These are phyloP conservation scores for Achaetomiella virescens DNA, from an alignment of 495 filamentous ascomycete species.

Conservation along the genomic window DNA sequence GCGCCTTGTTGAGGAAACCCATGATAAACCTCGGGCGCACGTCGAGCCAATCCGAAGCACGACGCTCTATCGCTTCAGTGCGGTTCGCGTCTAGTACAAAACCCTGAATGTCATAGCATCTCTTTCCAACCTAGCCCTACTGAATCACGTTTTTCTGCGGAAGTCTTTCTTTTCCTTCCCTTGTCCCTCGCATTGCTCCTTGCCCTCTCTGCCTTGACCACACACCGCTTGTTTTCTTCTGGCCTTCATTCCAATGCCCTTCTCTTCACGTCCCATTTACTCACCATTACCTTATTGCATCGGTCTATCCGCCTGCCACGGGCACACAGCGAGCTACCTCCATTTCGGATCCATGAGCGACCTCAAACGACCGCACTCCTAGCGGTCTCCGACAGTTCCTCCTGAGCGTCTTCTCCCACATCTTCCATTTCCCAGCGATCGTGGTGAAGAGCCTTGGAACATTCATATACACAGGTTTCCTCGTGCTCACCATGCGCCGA, in stretches of 20 bases:
- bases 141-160: not conserved
- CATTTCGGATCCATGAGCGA: not conserved
- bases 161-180: not conserved
- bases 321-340: too few relatives aligned
- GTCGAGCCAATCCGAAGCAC: too few relatives aligned
- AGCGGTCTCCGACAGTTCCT: not conserved
- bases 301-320: too few relatives aligned
- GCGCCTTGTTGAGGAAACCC: too few relatives aligned
- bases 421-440: not conserved
- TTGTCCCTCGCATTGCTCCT: not conserved
- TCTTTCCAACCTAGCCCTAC: too few relatives aligned
- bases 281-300: too few relatives aligned
- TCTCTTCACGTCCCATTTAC: too few relatives aligned
- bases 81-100: too few relatives aligned
- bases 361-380: not conserved
- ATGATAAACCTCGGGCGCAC: too few relatives aligned
- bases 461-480: not conserved
- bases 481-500: slow-evolving; percentile 1
- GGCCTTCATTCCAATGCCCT: not conserved
- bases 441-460: not conserved
- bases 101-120: too few relatives aligned
- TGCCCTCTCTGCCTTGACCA: not conserved
- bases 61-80: too few relatives aligned
- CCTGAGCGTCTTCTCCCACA: not conserved
- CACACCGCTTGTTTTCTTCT: not conserved